Percentiles rank a stretch among this genome's conserved stretches.
Conservation (phyloP, 2,329 filamentous ascomycete species). For the Claviceps arundinis region DNA sequence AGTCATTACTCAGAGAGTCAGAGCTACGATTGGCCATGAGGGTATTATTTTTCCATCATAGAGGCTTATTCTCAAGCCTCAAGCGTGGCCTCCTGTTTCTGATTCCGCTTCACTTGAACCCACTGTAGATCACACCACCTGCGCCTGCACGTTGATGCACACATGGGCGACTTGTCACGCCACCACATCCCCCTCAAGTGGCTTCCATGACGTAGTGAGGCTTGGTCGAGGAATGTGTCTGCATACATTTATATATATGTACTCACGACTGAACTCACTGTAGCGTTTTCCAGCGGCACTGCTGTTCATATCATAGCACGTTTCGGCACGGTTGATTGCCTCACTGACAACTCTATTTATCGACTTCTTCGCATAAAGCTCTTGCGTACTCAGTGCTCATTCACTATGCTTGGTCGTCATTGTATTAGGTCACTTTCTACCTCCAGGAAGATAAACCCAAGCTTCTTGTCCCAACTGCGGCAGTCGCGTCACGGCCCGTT, state of each 20-base stretch:
- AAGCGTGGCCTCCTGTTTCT: background rate
- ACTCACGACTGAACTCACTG: no score
- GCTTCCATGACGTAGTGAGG: background rate
- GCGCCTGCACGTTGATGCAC: background rate
- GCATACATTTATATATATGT: background rate
- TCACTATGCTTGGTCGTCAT: background rate
- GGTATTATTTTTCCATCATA: no score
- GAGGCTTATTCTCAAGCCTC: no score
- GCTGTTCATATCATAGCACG: background rate
- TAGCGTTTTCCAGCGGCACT: background rate
- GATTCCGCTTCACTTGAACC: background rate
- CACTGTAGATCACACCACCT: background rate
- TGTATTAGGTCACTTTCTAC: constrained; percentile 18
- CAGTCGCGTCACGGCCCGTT: constrained; percentile 17
- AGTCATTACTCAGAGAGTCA: no score
- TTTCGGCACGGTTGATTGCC: background rate
- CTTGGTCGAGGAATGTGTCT: background rate
- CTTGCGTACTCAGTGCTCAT: background rate
- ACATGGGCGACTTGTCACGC: background rate
- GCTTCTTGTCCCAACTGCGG: constrained; percentile 19
- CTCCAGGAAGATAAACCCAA: constrained; percentile 20
- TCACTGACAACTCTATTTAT: background rate
- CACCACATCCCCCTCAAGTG: background rate
- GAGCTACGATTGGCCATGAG: no score
- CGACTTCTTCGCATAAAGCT: background rate